Evolutionary conservation across 768 basidiomycete species (phyloP), one percentile per base, ranked within the genome.

Genomic region (Melanogaster broomeanus): DNA sequence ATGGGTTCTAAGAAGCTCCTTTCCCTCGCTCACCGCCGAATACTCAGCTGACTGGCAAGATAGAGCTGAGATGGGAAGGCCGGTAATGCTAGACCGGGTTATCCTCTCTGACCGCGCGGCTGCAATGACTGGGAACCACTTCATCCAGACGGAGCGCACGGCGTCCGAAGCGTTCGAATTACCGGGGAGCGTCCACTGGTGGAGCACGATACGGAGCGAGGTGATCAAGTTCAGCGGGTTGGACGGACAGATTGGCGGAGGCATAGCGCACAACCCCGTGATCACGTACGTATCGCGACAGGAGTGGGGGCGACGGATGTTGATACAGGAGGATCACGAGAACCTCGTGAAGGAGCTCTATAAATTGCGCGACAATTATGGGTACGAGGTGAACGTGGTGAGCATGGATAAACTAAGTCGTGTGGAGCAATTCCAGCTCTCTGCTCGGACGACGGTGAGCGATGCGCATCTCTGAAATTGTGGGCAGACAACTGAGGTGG

Each of bases 271-370:
- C 49, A 82, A 61, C 43, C 88, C 87, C 0, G 94, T 98, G 22
- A 93, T 98, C 71, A 96, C 94, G 11, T 98, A 98, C 61, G 80
- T 97, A 53, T 91, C 88, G 9, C 79, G 94, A 5, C 94, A 98
- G 64, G 82, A 77, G 3, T 98, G 93, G 94, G 87, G 84, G 15
- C 74, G 93, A 39, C 78, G 94, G 19, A 95, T 87, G 85, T 68
- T 98, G 49, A 80, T 81, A 28, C 78, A 76, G 27, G 80, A 81
- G 49, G 80, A 93, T 62, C 93, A 98, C 66, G 86, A 93, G 4
- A 78, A 72, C 45, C 79, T 98, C 9, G 92, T 97, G 2, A 60
- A 73, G 51, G 90, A 87, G 64, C 69, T 98, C 18, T 74, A 84
- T 60, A 81, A 80, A 56, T 72, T 96, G 42, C 77, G 83, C 22